Percentiles rank a stretch among this genome's conserved stretches.
These are phyloP conservation scores for Microglena sp. DNA, from an alignment of 139 green algal species.

Conservation along the genomic window DNA sequence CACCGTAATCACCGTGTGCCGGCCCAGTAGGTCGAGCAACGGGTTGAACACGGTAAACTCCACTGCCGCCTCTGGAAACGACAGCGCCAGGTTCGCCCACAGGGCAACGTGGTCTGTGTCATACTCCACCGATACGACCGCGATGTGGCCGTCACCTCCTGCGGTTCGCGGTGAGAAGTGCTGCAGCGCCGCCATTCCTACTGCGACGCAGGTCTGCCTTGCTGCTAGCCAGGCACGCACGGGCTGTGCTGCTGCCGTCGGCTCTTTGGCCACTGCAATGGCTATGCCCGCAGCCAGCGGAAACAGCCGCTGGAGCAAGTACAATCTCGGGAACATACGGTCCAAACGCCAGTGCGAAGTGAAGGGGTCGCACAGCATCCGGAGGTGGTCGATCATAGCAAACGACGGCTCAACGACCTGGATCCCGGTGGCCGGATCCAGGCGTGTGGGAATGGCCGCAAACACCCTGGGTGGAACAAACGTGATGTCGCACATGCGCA, in stretches of 20 bases:
- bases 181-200: neutral
- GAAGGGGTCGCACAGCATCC: slow-evolving; percentile 5
- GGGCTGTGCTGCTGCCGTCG: neutral
- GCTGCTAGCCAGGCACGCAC: neutral
- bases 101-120: neutral
- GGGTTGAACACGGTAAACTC: neutral
- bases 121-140: neutral
- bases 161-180: no score
- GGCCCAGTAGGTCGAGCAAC: neutral
- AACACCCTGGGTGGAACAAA: neutral
- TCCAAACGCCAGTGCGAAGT: neutral
- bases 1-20: neutral
- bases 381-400: slow-evolving; percentile 1
- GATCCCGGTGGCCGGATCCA: neutral
- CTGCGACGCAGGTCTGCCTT: neutral
- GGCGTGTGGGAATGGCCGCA: neutral
- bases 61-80: neutral
- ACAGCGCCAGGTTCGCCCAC: neutral
- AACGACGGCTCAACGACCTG: neutral
- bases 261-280: neutral
- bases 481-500: slow-evolving; percentile 6
- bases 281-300: neutral
- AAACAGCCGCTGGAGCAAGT: neutral
- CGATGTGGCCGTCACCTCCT: neutral
- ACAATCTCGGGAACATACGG: neutral